Percentiles rank a stretch among this genome's conserved stretches.
Conservation (phyloP, 306 rosid genomes). For the Castanea crenata region DNA sequence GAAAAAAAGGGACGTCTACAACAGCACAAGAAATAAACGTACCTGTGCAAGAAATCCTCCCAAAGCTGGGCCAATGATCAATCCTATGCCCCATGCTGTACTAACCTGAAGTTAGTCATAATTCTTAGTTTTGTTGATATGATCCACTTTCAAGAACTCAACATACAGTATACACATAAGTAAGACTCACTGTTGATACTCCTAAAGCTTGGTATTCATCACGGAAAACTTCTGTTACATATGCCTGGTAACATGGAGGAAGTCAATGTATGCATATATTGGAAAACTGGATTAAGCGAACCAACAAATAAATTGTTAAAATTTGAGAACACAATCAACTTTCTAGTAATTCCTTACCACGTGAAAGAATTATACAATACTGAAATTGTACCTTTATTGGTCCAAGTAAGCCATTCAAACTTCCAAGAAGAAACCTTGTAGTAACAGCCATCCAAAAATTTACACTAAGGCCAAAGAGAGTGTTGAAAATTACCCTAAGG, state of each 20-base stretch:
- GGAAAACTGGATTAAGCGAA: background rate
- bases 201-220: constrained; percentile 82
- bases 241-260: constrained; percentile 56
- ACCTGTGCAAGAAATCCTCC: constrained; percentile 95
- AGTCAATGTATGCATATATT: background rate
- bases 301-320: background rate
- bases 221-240: constrained; percentile 61
- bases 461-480: constrained; percentile 87
- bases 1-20: background rate
- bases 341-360: background rate
- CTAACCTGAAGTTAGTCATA: constrained; percentile 54
- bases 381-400: constrained; percentile 68
- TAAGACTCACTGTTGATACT: constrained; percentile 65
- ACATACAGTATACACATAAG: background rate
- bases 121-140: background rate
- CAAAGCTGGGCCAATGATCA: constrained; percentile 83
- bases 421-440: constrained; percentile 79
- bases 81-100: constrained; percentile 75
- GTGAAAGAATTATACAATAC: background rate
- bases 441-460: constrained; percentile 85
- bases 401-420: constrained; percentile 79
- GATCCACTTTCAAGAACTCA: background rate
- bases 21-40: constrained; percentile 18
- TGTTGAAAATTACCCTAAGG: constrained; percentile 72
- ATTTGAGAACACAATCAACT: background rate